Evolutionary conservation across 2,329 filamentous ascomycete species (phyloP), one percentile per base, ranked within the genome.

Genomic region (Colletotrichum sp.): DNA sequence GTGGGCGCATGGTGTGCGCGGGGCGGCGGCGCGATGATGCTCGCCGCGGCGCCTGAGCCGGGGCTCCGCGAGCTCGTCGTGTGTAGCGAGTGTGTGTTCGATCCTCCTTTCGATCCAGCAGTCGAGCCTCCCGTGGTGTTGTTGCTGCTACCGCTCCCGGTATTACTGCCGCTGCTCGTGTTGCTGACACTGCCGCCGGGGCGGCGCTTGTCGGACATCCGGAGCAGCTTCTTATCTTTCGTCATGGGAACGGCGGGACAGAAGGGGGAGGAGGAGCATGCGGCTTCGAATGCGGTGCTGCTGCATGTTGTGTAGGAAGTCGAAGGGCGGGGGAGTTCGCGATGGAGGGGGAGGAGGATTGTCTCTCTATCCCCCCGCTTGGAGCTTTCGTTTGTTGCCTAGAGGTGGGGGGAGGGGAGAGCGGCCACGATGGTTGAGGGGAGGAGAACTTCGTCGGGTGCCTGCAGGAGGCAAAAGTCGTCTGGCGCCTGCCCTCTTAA

Each of bases 161-260:
- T 79, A 80, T 72, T 82, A 80, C 68, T 82, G 82, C 66, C 73
- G 60, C 14, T 61, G 73, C 36, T 66, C 67, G 43, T 64, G 52
- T 24, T 61, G 69, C 72, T 78, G 68, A 76, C 76, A 70, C 74
- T 74, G 10, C 71, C 76, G 48, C 78, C 81, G 71, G 81, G 83
- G 77, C 87, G 86, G 79, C 87, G 87, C 82, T 87, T 89, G 75
- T 89, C 86, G 52, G 76, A 77, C 75, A 77, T 78, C 43, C 75
- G 75, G 30, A 68, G 60, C 60, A 74, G 65, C 69, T 78, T 78
- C 69, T 77, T 77, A 67, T 78, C 77, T 78, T 78, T 78, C 69
- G 75, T 78, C 77, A 78, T 78, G 72, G 63, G 69, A 57, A 72
- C 72, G 72, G 71, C 74, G 60, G 18, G 43, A 21, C 43, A 48